Conservation (phyloP, 2,329 filamentous ascomycete species). For the Trichoderma lentiforme region DNA sequence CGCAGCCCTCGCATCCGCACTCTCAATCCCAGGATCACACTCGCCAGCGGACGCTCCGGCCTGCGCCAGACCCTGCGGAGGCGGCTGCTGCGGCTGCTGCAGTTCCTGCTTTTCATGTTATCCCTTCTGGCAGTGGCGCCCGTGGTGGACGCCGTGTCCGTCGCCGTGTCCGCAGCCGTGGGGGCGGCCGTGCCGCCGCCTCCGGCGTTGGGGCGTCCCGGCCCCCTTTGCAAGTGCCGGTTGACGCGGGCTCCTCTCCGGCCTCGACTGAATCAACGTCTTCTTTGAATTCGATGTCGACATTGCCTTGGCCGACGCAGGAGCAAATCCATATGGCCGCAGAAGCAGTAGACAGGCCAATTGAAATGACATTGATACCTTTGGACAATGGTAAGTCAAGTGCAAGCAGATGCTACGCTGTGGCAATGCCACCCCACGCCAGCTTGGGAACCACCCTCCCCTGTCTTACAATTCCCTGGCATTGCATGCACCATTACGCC, state of each 20-base stretch:
- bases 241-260: not conserved
- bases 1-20: not conserved
- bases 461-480: not conserved
- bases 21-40: not conserved
- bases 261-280: not conserved
- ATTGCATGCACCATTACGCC: not conserved
- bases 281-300: not conserved
- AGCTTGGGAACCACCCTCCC: not conserved
- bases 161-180: not conserved
- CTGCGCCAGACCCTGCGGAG: not conserved
- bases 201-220: conserved; percentile 11
- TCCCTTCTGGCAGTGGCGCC: not conserved
- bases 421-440: not conserved
- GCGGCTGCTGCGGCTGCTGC: not conserved
- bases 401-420: not conserved
- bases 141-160: not conserved
- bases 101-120: not conserved
- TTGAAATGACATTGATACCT: not conserved
- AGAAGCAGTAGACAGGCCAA: not conserved
- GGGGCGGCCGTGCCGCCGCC: not conserved
- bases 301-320: not conserved
- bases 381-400: not conserved
- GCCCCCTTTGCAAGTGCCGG: conserved; percentile 11
- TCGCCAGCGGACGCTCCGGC: not conserved
- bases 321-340: not conserved